phyloP scores from a whole-genome alignment of 2,329 filamentous ascomycete species.

The Graphilbum ipis-grandicollis region DNA sequence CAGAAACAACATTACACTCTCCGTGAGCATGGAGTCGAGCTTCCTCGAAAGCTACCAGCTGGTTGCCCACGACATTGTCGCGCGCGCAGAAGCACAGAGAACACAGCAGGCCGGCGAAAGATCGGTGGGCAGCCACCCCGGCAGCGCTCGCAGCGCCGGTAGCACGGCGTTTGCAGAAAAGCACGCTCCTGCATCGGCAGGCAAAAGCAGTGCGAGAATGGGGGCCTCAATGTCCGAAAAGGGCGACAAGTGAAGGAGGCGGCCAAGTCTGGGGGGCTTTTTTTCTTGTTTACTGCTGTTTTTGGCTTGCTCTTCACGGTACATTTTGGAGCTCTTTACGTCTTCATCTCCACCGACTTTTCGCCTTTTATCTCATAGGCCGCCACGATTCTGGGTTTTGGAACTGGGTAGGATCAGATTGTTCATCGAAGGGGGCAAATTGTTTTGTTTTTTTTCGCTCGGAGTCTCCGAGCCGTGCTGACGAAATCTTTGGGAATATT shows the following conservation, averaged over 20 bases:
- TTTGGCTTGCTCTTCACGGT: too few species aligned
- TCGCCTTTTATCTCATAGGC: too few species aligned
- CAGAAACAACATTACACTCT: neutral
- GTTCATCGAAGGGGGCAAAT: too few species aligned
- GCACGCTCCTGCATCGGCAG: neutral
- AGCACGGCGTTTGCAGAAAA: neutral
- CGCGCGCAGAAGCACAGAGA: neutral
- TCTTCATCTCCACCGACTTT: too few species aligned
- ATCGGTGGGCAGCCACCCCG: neutral
- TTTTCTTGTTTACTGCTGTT: too few species aligned
- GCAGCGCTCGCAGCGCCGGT: neutral
- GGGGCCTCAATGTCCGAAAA: neutral
- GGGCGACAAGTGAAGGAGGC: neutral
- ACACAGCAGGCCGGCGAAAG: neutral
- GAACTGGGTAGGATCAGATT: too few species aligned
- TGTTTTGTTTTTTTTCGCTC: too few species aligned
- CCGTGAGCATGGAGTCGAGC: constrained; percentile 1
- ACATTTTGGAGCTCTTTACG: too few species aligned
- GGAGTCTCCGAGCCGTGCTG: too few species aligned
- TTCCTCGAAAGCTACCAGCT: constrained; percentile 4
- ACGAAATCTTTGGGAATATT: too few species aligned
- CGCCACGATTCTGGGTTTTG: too few species aligned
- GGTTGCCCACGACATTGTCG: constrained; percentile 1
- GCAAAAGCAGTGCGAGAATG: neutral
- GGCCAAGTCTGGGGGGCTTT: neutral